These are phyloP conservation scores for Aureobasidium sp. DNA, from an alignment of 2,329 filamentous ascomycete genomes.

Conservation along the genomic window DNA sequence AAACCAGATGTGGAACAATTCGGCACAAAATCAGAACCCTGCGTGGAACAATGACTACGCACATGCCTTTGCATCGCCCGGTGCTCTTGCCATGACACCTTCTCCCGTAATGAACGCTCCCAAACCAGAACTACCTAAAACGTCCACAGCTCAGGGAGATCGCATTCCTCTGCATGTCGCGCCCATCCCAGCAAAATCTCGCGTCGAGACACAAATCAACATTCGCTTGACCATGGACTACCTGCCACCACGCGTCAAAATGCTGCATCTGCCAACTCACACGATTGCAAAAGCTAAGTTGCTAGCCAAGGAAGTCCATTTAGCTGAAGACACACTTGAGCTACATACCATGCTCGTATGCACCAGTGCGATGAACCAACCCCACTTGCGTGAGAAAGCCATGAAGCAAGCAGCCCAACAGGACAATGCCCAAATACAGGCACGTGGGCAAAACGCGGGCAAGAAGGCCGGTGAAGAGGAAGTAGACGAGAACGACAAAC, in stretches of 20 bases:
- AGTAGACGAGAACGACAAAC: conserved; percentile 56
- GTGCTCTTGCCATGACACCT: conserved; percentile 28
- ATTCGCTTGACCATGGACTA: conserved; percentile 73
- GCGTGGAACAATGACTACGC: conserved; percentile 28
- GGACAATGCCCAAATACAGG: conserved; percentile 35
- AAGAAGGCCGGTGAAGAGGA: conserved; percentile 39
- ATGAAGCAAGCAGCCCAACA: conserved; percentile 50
- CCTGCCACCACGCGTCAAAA: conserved; percentile 67
- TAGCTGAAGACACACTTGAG: conserved; percentile 67
- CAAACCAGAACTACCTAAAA: conserved; percentile 19
- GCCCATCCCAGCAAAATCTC: conserved; percentile 57
- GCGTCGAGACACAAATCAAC: conserved; percentile 93
- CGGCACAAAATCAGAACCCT: conserved; percentile 28
- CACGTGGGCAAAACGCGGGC: conserved; percentile 36
- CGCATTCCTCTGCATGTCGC: conserved; percentile 30
- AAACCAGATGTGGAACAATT: conserved; percentile 23
- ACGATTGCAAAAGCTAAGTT: conserved; percentile 94
- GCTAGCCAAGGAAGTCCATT: conserved; percentile 64
- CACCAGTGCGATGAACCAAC: conserved; percentile 80
- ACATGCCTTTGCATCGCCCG: conserved; percentile 27
- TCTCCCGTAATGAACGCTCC: conserved; percentile 28
- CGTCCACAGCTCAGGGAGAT: conserved; percentile 19
- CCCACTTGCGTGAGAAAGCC: conserved; percentile 58
- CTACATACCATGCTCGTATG: conserved; percentile 78
- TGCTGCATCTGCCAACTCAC: conserved; percentile 77